These are phyloP conservation scores for Fonsecaea pugnacius DNA, from an alignment of 2,329 filamentous ascomycete species.

Conservation along the genomic window DNA sequence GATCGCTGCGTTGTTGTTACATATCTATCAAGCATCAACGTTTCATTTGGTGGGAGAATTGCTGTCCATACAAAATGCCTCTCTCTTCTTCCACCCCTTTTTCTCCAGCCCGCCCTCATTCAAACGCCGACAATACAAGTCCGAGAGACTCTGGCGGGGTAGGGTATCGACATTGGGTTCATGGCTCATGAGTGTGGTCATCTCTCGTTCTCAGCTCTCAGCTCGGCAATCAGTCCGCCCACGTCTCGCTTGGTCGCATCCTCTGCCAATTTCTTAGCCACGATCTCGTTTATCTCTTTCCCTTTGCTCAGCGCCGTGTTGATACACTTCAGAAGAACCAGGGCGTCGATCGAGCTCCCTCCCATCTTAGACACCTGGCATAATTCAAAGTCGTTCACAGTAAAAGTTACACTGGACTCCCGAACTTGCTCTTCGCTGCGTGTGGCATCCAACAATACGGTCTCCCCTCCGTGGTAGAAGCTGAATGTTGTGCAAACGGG, in stretches of 20 bases:
- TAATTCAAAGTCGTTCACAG: conserved; percentile 88
- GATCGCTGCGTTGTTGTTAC: neutral
- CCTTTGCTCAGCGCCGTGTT: conserved; percentile 76
- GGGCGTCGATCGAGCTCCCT: conserved; percentile 78
- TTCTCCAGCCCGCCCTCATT: neutral
- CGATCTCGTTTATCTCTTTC: conserved; percentile 74
- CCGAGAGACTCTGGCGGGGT: no score
- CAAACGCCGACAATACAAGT: neutral
- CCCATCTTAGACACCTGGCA: conserved; percentile 91
- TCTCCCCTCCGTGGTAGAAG: conserved; percentile 65
- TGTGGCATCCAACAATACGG: conserved; percentile 52
- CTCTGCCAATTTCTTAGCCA: conserved; percentile 74
- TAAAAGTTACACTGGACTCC: conserved; percentile 74
- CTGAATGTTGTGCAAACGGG: conserved; percentile 90
- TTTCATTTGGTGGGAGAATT: neutral
- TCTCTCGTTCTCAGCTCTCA: conserved; percentile 83
- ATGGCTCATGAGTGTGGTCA: conserved; percentile 44
- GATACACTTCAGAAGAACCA: conserved; percentile 76
- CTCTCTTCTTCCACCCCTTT: conserved; percentile 1
- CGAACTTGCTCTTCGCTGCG: conserved; percentile 58
- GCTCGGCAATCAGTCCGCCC: conserved; percentile 77
- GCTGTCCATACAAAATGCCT: neutral
- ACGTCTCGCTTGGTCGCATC: conserved; percentile 78
- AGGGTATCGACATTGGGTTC: neutral
- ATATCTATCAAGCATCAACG: neutral